Base-by-base conservation (phyloP, 2,329 filamentous ascomycete genomes). In the Cyphellophora europaea region DNA sequence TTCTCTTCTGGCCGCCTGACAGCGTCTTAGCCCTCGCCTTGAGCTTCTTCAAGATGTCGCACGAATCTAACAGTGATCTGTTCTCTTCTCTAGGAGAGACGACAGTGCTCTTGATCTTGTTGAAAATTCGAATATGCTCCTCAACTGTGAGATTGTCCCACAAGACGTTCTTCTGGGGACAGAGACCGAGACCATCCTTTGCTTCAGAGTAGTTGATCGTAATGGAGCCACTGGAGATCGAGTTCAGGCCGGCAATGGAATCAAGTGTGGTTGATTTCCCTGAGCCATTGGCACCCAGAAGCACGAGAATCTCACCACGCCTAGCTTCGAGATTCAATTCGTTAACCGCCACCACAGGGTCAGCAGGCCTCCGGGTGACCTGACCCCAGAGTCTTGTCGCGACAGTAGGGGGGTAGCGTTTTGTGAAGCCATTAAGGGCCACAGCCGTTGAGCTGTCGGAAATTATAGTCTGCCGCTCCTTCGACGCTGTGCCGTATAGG, bases 211-310 rank as follows among this genome's bases (percentile, higher is more conserved):
- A 84, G 46, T 91, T 81, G 30, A 94, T 79, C 15, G 73, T 74
- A 45, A 95, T 91, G 3, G 69, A 69, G 3, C 88, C 88, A 38
- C 72, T 76, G 0, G 83, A 86, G 14, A 89, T 69, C 29, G 74
- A 82, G 48, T 80, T 85, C 33, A 89, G 71, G 3, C 88, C 88
- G 8, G 86, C 82, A 44, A 95, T 88, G 5, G 82, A 81, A 52
- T 94, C 85, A 3, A 95, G 69, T 0, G 87, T 93, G 0, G 88
- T 94, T 35, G 79, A 87, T 56, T 95, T 95, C 21, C 88, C 88
- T 48, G 79, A 86, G 12, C 88, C 88, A 53, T 95, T 95, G 5
- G 87, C 85, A 23, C 88, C 88, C 0, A 95, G 70, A 0, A 95
- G 66, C 2, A 88, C 83, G 52, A 93, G 72, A 34, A 95, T 93